Conservation (phyloP, 768 basidiomycete species). For the Suillus placidus region DNA sequence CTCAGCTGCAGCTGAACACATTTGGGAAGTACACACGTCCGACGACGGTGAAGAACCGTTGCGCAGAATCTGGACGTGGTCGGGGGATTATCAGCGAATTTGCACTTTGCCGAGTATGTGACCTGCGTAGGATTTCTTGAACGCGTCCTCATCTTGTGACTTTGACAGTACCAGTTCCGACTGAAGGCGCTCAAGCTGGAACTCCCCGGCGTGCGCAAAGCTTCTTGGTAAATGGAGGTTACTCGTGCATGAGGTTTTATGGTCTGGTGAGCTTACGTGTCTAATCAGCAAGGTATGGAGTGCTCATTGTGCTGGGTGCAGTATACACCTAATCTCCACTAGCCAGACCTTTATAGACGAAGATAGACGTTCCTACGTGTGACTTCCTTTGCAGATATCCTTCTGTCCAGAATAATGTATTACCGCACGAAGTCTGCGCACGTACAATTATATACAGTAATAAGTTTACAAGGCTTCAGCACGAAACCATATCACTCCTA, state of each 20-base stretch:
- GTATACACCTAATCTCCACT: background rate
- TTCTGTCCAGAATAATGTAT: background rate
- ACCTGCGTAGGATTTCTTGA: background rate
- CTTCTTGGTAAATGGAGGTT: constrained; percentile 70
- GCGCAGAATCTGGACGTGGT: constrained; percentile 81
- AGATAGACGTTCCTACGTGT: background rate
- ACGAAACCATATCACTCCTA: constrained; percentile 9
- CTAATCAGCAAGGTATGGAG: background rate
- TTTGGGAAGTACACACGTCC: constrained; percentile 83
- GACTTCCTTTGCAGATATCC: background rate
- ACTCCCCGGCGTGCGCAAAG: constrained; percentile 85
- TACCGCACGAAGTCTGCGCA: background rate
- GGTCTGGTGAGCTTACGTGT: background rate
- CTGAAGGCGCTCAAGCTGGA: constrained; percentile 80
- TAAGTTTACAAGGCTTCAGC: background rate
- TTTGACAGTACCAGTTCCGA: constrained; percentile 85
- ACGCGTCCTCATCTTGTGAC: background rate
- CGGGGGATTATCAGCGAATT: constrained; percentile 91
- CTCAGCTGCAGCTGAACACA: constrained; percentile 90
- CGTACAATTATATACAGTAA: constrained; percentile 3
- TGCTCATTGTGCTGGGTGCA: background rate
- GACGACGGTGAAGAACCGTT: constrained; percentile 89
- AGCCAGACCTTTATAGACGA: background rate
- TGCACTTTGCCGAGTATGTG: constrained; percentile 73
- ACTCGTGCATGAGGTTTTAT: background rate